Conservation (phyloP, 129 eudicot genomes). For the Helichrysum umbraculigerum region DNA sequence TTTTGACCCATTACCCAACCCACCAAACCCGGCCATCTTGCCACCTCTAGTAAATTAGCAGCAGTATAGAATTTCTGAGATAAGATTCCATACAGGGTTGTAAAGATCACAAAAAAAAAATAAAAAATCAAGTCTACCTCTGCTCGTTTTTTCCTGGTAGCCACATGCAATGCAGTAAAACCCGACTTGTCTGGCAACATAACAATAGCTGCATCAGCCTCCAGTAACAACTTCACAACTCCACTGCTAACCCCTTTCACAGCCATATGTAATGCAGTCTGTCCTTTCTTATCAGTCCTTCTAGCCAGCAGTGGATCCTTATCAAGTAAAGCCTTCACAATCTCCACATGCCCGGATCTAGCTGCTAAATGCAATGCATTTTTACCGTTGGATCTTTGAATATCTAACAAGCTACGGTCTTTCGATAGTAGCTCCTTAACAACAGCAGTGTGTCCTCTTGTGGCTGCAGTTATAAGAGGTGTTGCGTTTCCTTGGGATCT, state of each 20-base stretch:
- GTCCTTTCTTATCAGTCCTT: constrained; percentile 77
- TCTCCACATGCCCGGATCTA: constrained; percentile 67
- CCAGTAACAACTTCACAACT: constrained; percentile 65
- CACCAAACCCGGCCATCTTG: background rate
- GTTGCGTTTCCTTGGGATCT: constrained; percentile 63
- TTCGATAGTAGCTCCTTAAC: constrained; percentile 65
- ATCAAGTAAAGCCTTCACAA: constrained; percentile 65
- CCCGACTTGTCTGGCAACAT: constrained; percentile 74
- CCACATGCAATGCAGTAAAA: constrained; percentile 79
- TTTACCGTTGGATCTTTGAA: constrained; percentile 57
- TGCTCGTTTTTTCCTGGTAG: constrained; percentile 73
- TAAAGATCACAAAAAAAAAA: background rate
- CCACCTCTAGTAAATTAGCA: background rate
- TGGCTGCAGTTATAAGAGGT: constrained; percentile 72
- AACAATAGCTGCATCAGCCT: constrained; percentile 68
- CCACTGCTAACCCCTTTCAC: constrained; percentile 70
- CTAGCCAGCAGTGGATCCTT: constrained; percentile 65
- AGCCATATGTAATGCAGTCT: constrained; percentile 89
- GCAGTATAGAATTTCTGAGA: background rate
- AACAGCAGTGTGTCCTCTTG: constrained; percentile 69
- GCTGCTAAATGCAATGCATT: constrained; percentile 77
- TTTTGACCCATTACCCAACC: background rate
- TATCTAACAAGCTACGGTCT: constrained; percentile 47
- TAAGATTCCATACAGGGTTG: background rate
- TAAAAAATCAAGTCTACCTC: constrained; percentile 43